phyloP scores from a whole-genome alignment of 2,329 filamentous ascomycete species.

The Aspergillus melleus region DNA sequence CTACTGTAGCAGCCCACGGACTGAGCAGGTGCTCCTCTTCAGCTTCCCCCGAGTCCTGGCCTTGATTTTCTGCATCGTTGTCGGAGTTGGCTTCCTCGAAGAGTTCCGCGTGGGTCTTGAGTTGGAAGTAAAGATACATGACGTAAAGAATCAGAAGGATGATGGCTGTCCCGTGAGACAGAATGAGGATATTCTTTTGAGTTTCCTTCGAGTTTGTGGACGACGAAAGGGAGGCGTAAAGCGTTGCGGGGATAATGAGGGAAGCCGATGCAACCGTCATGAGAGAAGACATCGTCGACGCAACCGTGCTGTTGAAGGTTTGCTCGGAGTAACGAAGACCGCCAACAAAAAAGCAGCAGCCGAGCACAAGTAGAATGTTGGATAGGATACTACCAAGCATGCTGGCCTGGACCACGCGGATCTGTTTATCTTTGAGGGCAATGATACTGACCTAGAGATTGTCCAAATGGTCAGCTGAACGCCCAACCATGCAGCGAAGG shows the following conservation, averaged over 20 bases:
- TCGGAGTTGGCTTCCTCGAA: conserved; percentile 56
- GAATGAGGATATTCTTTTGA: conserved; percentile 62
- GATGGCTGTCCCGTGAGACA: conserved; percentile 74
- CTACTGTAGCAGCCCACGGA: conserved; percentile 63
- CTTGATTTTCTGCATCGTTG: conserved; percentile 16
- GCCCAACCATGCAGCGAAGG: conserved; percentile 37
- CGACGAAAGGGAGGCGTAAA: conserved; percentile 64
- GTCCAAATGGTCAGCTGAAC: neutral
- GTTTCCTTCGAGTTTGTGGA: conserved; percentile 27
- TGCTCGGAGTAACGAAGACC: conserved; percentile 72
- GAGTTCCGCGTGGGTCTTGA: conserved; percentile 70
- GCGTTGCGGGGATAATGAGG: conserved; percentile 74
- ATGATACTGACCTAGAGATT: conserved; percentile 77
- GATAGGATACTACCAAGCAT: conserved; percentile 97
- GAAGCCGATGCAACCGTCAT: conserved; percentile 76
- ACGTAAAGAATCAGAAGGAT: conserved; percentile 74
- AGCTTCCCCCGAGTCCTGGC: conserved; percentile 38
- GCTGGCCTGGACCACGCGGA: conserved; percentile 94
- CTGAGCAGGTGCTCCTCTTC: conserved; percentile 57
- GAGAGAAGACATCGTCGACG: conserved; percentile 61
- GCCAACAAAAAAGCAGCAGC: conserved; percentile 77
- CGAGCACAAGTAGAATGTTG: conserved; percentile 84
- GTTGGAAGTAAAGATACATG: conserved; percentile 76
- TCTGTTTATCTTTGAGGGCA: conserved; percentile 79
- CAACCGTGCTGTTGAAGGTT: conserved; percentile 52